Percentiles rank a stretch among this genome's conserved stretches.
phyloP scores from a whole-genome alignment of 805 yeast genomes.

The Ascoidea rubescens region DNA sequence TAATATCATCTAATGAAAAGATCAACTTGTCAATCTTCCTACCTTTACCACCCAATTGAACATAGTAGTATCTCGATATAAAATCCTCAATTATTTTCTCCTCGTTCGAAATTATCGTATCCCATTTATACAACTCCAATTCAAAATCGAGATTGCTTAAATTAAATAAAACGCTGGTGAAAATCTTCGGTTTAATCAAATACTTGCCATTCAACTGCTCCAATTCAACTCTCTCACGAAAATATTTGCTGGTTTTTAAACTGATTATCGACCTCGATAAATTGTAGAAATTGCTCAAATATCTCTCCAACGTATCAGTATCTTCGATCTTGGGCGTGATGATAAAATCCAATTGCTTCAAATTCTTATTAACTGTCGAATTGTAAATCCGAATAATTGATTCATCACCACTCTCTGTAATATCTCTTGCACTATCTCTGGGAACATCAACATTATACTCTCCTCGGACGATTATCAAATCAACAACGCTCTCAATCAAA shows the following conservation, averaged over 20 bases:
- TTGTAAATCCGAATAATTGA: no score
- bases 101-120: not conserved
- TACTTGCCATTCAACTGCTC: not conserved
- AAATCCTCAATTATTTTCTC: not conserved
- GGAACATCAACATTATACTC: no score
- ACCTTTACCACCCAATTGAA: not conserved
- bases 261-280: slow-evolving; percentile 13
- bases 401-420: no score
- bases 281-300: slow-evolving; percentile 20
- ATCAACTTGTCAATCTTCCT: no score
- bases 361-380: no score
- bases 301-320: slow-evolving; percentile 16
- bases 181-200: slow-evolving; percentile 4
- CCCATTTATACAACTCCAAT: not conserved
- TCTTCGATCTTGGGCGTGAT: slow-evolving; percentile 14
- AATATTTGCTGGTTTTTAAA: no score
- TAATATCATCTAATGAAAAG: no score
- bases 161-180: slow-evolving; percentile 11
- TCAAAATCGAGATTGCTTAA: not conserved
- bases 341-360: slow-evolving; percentile 14
- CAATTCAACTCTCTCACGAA: no score
- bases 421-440: no score
- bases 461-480: no score
- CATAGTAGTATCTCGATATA: not conserved
- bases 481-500: no score